These are phyloP conservation scores for Colletotrichum higginsianum DNA, from an alignment of 2,329 filamentous ascomycete genomes.

Conservation along the genomic window DNA sequence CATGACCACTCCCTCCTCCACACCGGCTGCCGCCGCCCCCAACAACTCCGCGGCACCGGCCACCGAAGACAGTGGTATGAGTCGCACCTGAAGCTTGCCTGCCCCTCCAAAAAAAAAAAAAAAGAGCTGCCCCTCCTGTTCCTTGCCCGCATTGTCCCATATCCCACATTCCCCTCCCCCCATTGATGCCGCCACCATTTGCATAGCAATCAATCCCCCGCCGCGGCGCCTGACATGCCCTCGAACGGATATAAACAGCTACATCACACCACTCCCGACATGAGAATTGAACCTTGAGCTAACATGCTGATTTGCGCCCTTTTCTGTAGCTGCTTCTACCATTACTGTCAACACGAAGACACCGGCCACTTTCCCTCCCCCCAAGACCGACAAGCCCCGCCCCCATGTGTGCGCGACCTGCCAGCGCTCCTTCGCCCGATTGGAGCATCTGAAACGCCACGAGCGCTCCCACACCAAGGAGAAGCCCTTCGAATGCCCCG, in stretches of 20 bases:
- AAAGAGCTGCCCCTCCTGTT: slow-evolving; percentile 50
- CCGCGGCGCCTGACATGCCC: slow-evolving; percentile 3
- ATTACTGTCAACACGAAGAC: slow-evolving; percentile 66
- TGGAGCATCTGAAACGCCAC: slow-evolving; percentile 97
- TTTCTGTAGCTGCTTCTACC: slow-evolving; percentile 57
- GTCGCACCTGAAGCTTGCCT: slow-evolving; percentile 48
- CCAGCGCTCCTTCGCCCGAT: slow-evolving; percentile 89
- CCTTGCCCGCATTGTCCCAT: slow-evolving; percentile 26
- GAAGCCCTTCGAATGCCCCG: slow-evolving; percentile 97
- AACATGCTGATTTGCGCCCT: slow-evolving; percentile 43
- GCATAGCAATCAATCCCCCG: slow-evolving; percentile 23
- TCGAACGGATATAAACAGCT: not conserved
- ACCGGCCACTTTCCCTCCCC: slow-evolving; percentile 75
- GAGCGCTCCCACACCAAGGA: slow-evolving; percentile 99
- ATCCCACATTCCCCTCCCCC: slow-evolving; percentile 8
- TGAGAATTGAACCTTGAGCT: slow-evolving; percentile 46
- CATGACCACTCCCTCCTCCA: slow-evolving; percentile 55
- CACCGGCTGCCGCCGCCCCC: slow-evolving; percentile 49
- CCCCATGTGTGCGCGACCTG: slow-evolving; percentile 96
- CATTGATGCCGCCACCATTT: not conserved
- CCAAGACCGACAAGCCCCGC: slow-evolving; percentile 97
- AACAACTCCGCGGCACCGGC: slow-evolving; percentile 46
- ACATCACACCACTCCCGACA: not conserved
- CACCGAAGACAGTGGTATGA: slow-evolving; percentile 58
- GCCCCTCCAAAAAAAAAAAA: slow-evolving; percentile 39